Conservation (phyloP, 2,329 filamentous ascomycete species). For the Stemphylium beticola region DNA sequence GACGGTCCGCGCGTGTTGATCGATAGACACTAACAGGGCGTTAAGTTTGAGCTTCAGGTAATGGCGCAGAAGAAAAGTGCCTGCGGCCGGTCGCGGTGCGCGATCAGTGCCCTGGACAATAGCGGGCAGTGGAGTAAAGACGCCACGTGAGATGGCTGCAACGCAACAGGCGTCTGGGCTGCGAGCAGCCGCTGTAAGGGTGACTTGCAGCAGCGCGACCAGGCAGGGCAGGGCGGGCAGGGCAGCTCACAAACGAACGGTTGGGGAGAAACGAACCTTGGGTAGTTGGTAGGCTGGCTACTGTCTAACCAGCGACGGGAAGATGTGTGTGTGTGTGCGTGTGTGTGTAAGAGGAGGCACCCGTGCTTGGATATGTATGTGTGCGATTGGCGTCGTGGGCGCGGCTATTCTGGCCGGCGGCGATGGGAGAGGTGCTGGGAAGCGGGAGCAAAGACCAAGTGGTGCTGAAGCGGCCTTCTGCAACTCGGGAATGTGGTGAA, state of each 20-base stretch:
- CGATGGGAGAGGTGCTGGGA: neutral
- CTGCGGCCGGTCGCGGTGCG: conserved; percentile 2
- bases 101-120: conserved; percentile 20
- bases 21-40: conserved; percentile 9
- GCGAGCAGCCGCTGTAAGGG: conserved; percentile 34
- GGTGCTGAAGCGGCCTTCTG: conserved; percentile 3
- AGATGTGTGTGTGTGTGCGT: conserved; percentile 10
- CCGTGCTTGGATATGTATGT: conserved; percentile 8
- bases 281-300: neutral
- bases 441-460: conserved; percentile 12
- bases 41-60: conserved; percentile 16
- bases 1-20: conserved; percentile 14
- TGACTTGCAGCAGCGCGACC: conserved; percentile 16
- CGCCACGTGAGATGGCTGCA: conserved; percentile 22
- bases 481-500: conserved; percentile 10
- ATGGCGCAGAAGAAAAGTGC: conserved; percentile 14
- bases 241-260: neutral
- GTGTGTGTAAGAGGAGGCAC: conserved; percentile 6
- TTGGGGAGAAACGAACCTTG: conserved; percentile 8
- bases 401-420: conserved; percentile 11
- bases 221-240: conserved; percentile 7
- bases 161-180: conserved; percentile 12
- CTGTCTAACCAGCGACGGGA: conserved; percentile 16
- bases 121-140: conserved; percentile 15
- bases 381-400: conserved; percentile 8